Percentiles rank a stretch among this genome's conserved stretches.
Evolutionary conservation across 192 early-diverging fungal genomes (phyloP).

Genomic region (Backusella macrospora): DNA sequence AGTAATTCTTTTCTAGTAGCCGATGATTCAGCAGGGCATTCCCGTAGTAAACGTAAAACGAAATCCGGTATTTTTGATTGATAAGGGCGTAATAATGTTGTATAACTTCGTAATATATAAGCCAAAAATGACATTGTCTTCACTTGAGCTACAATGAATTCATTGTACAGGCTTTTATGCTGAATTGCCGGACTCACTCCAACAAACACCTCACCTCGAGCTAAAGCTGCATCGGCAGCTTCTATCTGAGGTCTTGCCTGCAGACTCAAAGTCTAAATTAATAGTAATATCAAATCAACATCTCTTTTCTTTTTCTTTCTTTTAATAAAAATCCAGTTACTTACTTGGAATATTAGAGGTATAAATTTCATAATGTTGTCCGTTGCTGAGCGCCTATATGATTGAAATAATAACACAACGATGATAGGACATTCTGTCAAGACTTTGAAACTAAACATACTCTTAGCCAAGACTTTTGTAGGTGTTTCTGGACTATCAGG

Average conservation of each 20-base stretch:
- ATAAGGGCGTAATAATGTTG: conserved; percentile 66
- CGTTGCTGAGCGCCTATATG: conserved; percentile 82
- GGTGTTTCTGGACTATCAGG: conserved; percentile 60
- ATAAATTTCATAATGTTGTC: conserved; percentile 85
- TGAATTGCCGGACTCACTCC: conserved; percentile 77
- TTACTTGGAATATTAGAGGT: conserved; percentile 84
- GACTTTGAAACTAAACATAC: conserved; percentile 93
- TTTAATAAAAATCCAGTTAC: neutral
- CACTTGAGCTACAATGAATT: conserved; percentile 95
- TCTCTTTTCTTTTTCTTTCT: neutral
- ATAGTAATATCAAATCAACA: neutral
- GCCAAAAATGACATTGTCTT: conserved; percentile 99
- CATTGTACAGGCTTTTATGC: conserved; percentile 75
- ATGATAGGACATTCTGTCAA: conserved; percentile 98
- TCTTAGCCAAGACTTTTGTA: conserved; percentile 68
- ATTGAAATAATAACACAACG: conserved; percentile 92
- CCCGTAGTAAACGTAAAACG: conserved; percentile 85
- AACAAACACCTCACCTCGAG: conserved; percentile 68
- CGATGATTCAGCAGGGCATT: conserved; percentile 92
- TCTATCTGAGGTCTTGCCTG: conserved; percentile 61
- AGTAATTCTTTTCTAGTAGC: conserved; percentile 94
- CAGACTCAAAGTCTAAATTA: conserved; percentile 51
- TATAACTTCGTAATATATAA: conserved; percentile 88
- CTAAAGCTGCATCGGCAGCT: conserved; percentile 51
- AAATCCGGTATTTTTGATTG: conserved; percentile 86